Evolutionary conservation across 1,139 yeast genomes (phyloP), one percentile per base, ranked within the genome.

Genomic region (Yamadazyma siamensis): DNA sequence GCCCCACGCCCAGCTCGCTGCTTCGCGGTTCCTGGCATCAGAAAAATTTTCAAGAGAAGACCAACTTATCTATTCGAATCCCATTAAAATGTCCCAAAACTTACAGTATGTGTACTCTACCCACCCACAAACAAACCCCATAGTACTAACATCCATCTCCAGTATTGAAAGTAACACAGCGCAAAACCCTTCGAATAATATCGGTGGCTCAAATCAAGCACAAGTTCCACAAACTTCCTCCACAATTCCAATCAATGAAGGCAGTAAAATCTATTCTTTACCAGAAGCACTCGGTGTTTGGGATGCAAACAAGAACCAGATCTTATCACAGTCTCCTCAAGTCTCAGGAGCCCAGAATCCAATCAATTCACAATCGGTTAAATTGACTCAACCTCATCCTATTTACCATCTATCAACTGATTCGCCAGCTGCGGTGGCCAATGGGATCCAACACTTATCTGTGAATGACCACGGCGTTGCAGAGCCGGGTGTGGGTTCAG

Each of bases 281-380:
- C 67, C 70, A 21, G 77, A 78, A 40, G 70, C 78, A 41, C 64
- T 78, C 38, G 59, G 65, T 22, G 70, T 77, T 13, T 78, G 79
- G 73, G 54, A 61, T 20, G 59, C 64, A 22, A 62, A 75, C 54
- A 64, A 71, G 35, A 54, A 50, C 41, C 44, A 43, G 46, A 64
- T 54, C 41, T 50, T 56, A 47, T 10, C 28, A 46, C 23, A 27
- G 14, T 13, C 22, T 17, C 38, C 41, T 39, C 20, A 21, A 9
- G 15, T 16, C 6, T n/a, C n/a, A n/a, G n/a, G n/a, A n/a, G 8
- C 15, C 13, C 6, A 19, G 8, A 12, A 42, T 29, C 27, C 49
- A 15, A 41, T 43, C 13, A 54, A 49, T n/a, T 14, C 52, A 13
- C 29, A 25, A 12, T 24, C 49, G 39, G 66, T 56, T 42, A 60